A percentile compares a stretch with the other conserved stretches of the same genome.
phyloP scores from a whole-genome alignment of 2,329 filamentous ascomycete genomes.

The Rhinocladiella similis region DNA sequence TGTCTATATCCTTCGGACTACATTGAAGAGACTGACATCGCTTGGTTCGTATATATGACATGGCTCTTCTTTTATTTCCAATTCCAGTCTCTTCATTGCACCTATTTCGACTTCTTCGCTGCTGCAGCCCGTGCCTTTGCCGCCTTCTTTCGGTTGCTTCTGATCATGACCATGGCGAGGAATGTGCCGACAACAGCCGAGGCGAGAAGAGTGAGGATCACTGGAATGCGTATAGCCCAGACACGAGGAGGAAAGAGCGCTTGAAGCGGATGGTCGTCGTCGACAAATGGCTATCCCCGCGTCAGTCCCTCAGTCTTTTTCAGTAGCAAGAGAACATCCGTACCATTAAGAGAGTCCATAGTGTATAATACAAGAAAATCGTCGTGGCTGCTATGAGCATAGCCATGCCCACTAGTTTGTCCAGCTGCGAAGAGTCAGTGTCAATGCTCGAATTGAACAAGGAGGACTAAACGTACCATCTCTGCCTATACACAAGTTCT shows the following conservation, averaged over 20 bases:
- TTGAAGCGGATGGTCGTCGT: constrained; percentile 89
- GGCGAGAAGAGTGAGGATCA: constrained; percentile 89
- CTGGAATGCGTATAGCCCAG: constrained; percentile 97
- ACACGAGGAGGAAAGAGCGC: constrained; percentile 94
- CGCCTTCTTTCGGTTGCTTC: constrained; percentile 96
- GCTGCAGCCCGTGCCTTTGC: constrained; percentile 82
- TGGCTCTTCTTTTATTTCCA: too few relatives aligned
- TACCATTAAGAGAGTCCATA: constrained; percentile 98
- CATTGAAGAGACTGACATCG: too few relatives aligned
- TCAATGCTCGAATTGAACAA: background rate
- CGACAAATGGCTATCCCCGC: constrained; percentile 81
- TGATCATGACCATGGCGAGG: constrained; percentile 96
- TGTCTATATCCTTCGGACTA: too few relatives aligned
- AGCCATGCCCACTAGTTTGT: constrained; percentile 76
- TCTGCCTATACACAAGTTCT: constrained; percentile 1
- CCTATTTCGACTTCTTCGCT: constrained; percentile 60
- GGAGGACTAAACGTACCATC: constrained; percentile 10
- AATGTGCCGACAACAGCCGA: constrained; percentile 95
- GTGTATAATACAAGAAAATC: constrained; percentile 88
- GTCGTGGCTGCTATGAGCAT: constrained; percentile 73
- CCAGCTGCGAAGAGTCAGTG: constrained; percentile 63
- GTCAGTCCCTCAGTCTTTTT: constrained; percentile 2
- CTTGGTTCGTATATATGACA: too few relatives aligned
- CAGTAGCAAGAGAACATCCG: constrained; percentile 26
- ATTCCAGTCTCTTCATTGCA: background rate